Conservation (phyloP, 176 grass and related monocot species). For the Oryza glaberrima region DNA sequence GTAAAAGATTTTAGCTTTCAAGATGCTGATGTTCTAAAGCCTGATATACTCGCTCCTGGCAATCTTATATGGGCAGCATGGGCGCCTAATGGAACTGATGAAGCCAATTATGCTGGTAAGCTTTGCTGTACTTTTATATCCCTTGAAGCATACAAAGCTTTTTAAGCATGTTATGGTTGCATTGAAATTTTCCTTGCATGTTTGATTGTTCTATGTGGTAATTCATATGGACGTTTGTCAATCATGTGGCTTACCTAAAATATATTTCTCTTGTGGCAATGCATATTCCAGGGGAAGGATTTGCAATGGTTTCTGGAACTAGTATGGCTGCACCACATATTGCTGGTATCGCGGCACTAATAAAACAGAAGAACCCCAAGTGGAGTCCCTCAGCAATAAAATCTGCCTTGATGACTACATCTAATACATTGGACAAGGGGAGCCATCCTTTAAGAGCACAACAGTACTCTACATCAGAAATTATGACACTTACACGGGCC, state of each 20-base stretch:
- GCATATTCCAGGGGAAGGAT: constrained; percentile 70
- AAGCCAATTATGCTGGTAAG: constrained; percentile 83
- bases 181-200: background rate
- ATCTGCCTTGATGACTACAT: constrained; percentile 94
- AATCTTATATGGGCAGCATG: constrained; percentile 98
- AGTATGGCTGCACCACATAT: constrained; percentile 99
- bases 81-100: constrained; percentile 95
- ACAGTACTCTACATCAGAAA: constrained; percentile 74
- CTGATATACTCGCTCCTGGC: constrained; percentile 92
- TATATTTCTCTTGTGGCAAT: background rate
- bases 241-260: background rate
- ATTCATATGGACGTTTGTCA: background rate
- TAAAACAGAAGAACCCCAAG: constrained; percentile 94
- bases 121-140: background rate
- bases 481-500: constrained; percentile 68
- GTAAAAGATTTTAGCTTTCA: constrained; percentile 99
- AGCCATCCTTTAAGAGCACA: constrained; percentile 84
- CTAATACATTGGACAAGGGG: constrained; percentile 76
- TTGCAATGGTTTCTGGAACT: constrained; percentile 98
- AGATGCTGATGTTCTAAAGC: constrained; percentile 98
- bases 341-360: constrained; percentile 88
- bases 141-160: background rate
- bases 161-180: constrained; percentile 1
- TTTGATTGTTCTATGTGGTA: background rate
- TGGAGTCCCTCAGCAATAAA: constrained; percentile 98